These are phyloP conservation scores for Gnomoniopsis sp. DNA, from an alignment of 2,329 filamentous ascomycete species.

Conservation along the genomic window DNA sequence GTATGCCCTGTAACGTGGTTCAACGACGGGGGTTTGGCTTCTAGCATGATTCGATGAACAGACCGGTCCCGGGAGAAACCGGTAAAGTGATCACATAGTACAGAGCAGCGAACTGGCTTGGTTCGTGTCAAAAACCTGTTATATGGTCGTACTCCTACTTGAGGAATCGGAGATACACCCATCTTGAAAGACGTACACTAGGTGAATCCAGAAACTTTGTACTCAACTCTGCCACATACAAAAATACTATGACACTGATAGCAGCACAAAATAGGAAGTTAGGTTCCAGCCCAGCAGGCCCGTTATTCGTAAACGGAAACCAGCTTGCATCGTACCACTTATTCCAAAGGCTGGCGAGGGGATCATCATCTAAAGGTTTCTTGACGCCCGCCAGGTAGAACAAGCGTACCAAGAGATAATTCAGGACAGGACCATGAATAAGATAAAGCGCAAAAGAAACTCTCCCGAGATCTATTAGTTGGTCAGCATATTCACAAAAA, in stretches of 20 bases:
- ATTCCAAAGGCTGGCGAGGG: not conserved
- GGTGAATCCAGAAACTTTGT: not conserved
- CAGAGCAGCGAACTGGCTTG: no score
- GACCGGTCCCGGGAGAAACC: no score
- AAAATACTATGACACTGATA: constrained; percentile 1
- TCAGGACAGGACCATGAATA: constrained; percentile 2
- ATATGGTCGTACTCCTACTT: not conserved
- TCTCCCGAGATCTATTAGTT: not conserved
- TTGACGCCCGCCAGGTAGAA: constrained; percentile 5
- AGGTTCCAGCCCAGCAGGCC: constrained; percentile 1
- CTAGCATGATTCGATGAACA: no score
- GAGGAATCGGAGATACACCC: not conserved
- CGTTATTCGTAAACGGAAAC: constrained; percentile 4
- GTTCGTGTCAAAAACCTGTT: no score
- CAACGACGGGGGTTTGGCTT: no score
- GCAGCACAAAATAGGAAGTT: constrained; percentile 5
- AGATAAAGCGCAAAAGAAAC: constrained; percentile 11
- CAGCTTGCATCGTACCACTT: constrained; percentile 8
- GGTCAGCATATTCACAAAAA: not conserved
- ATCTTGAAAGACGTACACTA: constrained; percentile 1
- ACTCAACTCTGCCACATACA: constrained; percentile 8
- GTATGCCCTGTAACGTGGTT: no score
- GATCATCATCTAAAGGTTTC: not conserved
- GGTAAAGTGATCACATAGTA: no score
- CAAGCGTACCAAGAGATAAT: not conserved